Percentiles rank a stretch among this genome's conserved stretches.
These are phyloP conservation scores for Nematodospora anomalae DNA, from an alignment of 1,139 yeast species.

Conservation along the genomic window DNA sequence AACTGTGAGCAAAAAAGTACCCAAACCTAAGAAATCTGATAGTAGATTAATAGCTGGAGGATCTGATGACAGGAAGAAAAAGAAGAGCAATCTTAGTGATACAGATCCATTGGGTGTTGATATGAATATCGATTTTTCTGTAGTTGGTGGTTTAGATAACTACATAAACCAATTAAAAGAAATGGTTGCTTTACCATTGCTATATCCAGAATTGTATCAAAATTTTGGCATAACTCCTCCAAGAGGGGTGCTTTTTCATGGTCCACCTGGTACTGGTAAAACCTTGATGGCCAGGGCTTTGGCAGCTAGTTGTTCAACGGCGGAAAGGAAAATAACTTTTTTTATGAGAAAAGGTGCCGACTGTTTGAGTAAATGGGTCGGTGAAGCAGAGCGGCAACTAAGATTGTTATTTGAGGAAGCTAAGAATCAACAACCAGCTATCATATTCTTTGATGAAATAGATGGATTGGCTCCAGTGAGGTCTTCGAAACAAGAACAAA, in stretches of 20 bases:
- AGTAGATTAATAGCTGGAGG: slow-evolving; percentile 38
- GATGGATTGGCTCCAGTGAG: slow-evolving; percentile 98
- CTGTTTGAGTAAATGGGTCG: slow-evolving; percentile 96
- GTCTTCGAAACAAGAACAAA: slow-evolving; percentile 95
- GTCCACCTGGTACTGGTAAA: slow-evolving; percentile 99
- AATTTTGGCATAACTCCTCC: slow-evolving; percentile 94
- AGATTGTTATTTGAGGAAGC: slow-evolving; percentile 94
- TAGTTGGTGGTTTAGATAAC: slow-evolving; percentile 90
- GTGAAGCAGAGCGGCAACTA: slow-evolving; percentile 96
- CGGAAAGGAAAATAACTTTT: slow-evolving; percentile 81
- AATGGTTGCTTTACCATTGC: slow-evolving; percentile 91
- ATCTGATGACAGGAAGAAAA: slow-evolving; percentile 32
- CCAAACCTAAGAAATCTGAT: slow-evolving; percentile 18
- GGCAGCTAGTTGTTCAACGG: slow-evolving; percentile 90
- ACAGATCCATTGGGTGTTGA: slow-evolving; percentile 95
- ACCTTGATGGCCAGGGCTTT: slow-evolving; percentile 97
- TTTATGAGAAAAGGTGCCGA: slow-evolving; percentile 99
- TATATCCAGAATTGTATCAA: slow-evolving; percentile 92
- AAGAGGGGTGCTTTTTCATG: slow-evolving; percentile 95
- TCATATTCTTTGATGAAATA: slow-evolving; percentile 94
- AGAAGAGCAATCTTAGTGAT: slow-evolving; percentile 79
- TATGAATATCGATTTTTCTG: slow-evolving; percentile 85
- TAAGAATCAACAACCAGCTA: slow-evolving; percentile 91
- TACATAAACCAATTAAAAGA: slow-evolving; percentile 92
- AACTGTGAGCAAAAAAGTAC: slow-evolving; percentile 28